Percentiles rank a stretch among this genome's conserved stretches.
These are phyloP conservation scores for Phytopythium oedochilum DNA, from an alignment of 352 stramenopile species.

Conservation along the genomic window DNA sequence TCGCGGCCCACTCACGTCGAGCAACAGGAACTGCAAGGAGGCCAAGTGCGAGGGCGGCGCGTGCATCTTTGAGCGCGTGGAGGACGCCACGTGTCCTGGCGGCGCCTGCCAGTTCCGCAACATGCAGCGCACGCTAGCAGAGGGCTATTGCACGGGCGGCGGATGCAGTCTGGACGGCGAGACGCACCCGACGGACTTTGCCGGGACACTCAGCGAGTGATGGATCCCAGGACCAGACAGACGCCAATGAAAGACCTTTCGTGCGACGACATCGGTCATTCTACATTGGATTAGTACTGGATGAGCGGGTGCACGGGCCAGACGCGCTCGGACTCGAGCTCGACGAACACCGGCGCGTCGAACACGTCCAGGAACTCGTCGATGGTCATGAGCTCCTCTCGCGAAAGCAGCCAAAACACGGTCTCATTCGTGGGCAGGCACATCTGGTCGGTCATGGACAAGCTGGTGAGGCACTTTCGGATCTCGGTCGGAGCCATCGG, in stretches of 20 bases:
- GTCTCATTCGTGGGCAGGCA: slow-evolving; percentile 53
- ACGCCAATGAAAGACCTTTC: too few relatives aligned
- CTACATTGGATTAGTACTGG: slow-evolving; percentile 33
- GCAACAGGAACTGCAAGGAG: slow-evolving; percentile 38
- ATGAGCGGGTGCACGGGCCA: slow-evolving; percentile 73
- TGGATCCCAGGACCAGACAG: not conserved
- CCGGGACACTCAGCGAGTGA: slow-evolving; percentile 41
- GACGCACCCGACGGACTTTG: slow-evolving; percentile 33
- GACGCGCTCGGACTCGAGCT: slow-evolving; percentile 70
- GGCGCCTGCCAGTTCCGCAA: slow-evolving; percentile 52
- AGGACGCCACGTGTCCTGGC: slow-evolving; percentile 30
- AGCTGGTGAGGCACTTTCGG: slow-evolving; percentile 47
- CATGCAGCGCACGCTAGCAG: slow-evolving; percentile 28
- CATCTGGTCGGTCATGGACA: slow-evolving; percentile 60
- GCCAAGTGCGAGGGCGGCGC: slow-evolving; percentile 42
- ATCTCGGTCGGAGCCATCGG: slow-evolving; percentile 45
- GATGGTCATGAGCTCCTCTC: slow-evolving; percentile 63
- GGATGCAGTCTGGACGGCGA: slow-evolving; percentile 41
- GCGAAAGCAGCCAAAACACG: slow-evolving; percentile 41
- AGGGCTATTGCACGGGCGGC: slow-evolving; percentile 56
- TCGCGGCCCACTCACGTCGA: not conserved
- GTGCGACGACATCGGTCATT: not conserved
- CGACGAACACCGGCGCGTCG: slow-evolving; percentile 30
- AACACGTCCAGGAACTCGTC: slow-evolving; percentile 50
- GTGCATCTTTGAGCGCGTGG: slow-evolving; percentile 46